Evolutionary conservation across 345 rosid genomes (phyloP).

Genomic region (Firmiana major): DNA sequence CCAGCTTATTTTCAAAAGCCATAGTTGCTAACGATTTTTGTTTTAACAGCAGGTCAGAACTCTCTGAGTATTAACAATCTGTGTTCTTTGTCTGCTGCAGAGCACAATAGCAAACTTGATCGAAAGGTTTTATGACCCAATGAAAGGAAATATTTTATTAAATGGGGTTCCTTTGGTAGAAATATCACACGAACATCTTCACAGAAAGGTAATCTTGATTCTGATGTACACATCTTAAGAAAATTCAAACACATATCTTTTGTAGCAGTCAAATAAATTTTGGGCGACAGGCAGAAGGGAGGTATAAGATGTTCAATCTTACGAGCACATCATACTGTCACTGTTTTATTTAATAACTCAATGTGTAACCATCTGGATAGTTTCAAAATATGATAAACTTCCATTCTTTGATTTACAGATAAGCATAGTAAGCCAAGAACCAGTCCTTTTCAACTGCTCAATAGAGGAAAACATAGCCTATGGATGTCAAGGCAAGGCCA

Average conservation of each 20-base stretch:
- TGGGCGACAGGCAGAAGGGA: no score
- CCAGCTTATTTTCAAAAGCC: not conserved
- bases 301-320: not conserved
- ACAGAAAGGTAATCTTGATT: conserved; percentile 26
- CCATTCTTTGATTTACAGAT: conserved; percentile 37
- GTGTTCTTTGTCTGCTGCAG: conserved; percentile 30
- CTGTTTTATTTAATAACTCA: not conserved
- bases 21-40: not conserved
- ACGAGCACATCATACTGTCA: not conserved
- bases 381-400: not conserved
- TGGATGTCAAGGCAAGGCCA: conserved; percentile 63
- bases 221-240: not conserved
- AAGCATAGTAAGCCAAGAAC: conserved; percentile 98
- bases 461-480: conserved; percentile 52
- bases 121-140: conserved; percentile 29
- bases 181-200: conserved; percentile 78
- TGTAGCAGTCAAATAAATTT: no score
- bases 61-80: not conserved
- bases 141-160: conserved; percentile 69
- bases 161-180: conserved; percentile 83
- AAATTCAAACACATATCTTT: no score
- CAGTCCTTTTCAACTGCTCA: conserved; percentile 62
- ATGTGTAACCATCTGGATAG: not conserved
- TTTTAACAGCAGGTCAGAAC: not conserved
- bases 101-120: conserved; percentile 53